Conservation (phyloP, 1,139 yeast genomes). For the Taphrina flavorubra region DNA sequence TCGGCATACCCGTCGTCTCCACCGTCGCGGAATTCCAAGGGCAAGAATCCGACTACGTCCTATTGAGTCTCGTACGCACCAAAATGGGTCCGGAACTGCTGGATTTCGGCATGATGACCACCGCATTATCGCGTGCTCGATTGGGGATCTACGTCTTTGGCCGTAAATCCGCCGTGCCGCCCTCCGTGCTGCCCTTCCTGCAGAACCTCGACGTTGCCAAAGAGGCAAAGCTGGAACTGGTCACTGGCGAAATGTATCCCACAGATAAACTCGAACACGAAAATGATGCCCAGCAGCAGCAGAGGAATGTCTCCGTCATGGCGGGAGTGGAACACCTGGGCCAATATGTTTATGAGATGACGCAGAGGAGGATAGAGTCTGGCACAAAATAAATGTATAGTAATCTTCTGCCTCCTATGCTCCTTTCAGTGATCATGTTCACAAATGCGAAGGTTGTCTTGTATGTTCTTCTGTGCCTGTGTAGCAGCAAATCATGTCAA, state of each 20-base stretch:
- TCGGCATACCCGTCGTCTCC: constrained; percentile 51
- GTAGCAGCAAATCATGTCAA: no score
- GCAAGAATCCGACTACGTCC: constrained; percentile 50
- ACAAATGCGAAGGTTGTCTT: not conserved
- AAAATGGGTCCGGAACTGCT: constrained; percentile 47
- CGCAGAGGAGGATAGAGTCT: constrained; percentile 47
- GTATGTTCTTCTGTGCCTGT: not conserved
- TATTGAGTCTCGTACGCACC: constrained; percentile 51
- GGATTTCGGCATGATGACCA: constrained; percentile 49
- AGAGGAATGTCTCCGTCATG: constrained; percentile 48
- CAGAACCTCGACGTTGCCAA: constrained; percentile 41
- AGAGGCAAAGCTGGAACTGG: constrained; percentile 49
- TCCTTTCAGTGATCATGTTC: no score
- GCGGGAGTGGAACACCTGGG: constrained; percentile 53
- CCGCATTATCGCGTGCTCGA: constrained; percentile 52
- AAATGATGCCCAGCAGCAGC: constrained; percentile 6
- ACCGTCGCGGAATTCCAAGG: constrained; percentile 50
- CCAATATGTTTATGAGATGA: constrained; percentile 54
- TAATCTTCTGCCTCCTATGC: constrained; percentile 22
- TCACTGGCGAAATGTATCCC: constrained; percentile 52
- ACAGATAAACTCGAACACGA: constrained; percentile 45
- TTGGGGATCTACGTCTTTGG: constrained; percentile 54
- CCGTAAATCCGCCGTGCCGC: constrained; percentile 42
- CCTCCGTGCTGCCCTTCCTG: constrained; percentile 34
- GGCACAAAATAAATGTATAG: constrained; percentile 30